Evolutionary conservation across 176 grass and related monocot genomes (phyloP), one percentile per base, ranked within the genome.

Genomic region (Carex littledalei): DNA sequence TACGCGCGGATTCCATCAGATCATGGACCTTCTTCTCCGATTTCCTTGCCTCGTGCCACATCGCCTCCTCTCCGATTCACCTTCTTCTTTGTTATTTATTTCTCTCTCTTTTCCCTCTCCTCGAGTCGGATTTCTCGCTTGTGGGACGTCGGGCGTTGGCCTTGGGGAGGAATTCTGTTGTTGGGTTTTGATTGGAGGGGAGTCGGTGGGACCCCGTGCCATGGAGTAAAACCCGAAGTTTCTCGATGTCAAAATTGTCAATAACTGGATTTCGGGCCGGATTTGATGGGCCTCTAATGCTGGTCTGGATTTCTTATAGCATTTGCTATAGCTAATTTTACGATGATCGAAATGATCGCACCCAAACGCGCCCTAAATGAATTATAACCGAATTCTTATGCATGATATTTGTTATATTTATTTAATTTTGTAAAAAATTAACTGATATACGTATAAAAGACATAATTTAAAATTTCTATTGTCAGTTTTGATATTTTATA

Each of bases 31-130:
- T 99, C 81, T 88, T 88, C 88, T 99, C 93, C 11, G 96, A 94
- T 80, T 87, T 86, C 87, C 91, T 87, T 80, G 93, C 96, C 88
- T 99, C 96, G 84, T 99, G 96, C 96, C 96, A 95, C 96, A 99
- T 99, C 87, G 63, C 14, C 37, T 78, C 50, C 21, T 78, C 55
- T 43, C 15, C 0, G 8, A 68, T 57, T 67, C 14, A 54, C 64
- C 21, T n/a, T 17, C 49, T 31, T 11, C 31, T 43, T 13, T 71
- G 10, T 22, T 47, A 39, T 24, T 43, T 20, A 3, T 49, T 29
- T 57, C 54, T 15, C 1, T 53, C 20, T 17, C 47, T 35, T 20
- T 39, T 26, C 5, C 18, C 45, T 45, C 5, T 35, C 8, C 13
- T 72, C 7, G 3, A 10, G 10, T 24, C 6, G 12, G 58, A 57